phyloP scores from a whole-genome alignment of 495 filamentous ascomycete species.

The Apiosordaria backusii region DNA sequence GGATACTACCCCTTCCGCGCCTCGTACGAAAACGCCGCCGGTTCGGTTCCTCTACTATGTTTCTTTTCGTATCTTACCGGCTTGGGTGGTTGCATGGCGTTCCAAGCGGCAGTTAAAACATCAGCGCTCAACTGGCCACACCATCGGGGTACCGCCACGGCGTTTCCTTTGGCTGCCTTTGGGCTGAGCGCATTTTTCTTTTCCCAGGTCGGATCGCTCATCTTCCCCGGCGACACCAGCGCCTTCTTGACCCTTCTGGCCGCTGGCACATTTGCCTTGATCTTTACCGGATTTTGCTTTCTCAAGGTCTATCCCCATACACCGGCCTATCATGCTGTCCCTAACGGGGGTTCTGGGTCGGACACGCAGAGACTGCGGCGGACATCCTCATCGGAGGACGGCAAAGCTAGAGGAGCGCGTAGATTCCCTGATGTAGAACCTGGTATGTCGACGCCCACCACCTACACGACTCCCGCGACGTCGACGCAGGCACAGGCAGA shows the following conservation, averaged over 20 bases:
- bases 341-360: constrained; percentile 39
- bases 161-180: constrained; percentile 87
- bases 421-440: constrained; percentile 52
- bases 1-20: constrained; percentile 80
- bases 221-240: constrained; percentile 81
- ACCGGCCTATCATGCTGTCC: constrained; percentile 63
- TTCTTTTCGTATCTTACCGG: constrained; percentile 83
- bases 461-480: constrained; percentile 30
- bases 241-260: constrained; percentile 77
- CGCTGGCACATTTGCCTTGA: constrained; percentile 70
- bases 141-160: constrained; percentile 89
- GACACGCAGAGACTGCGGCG: constrained; percentile 61
- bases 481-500: constrained; percentile 5
- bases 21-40: constrained; percentile 59
- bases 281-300: constrained; percentile 74
- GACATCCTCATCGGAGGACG: constrained; percentile 54
- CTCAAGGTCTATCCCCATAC: constrained; percentile 67
- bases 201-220: constrained; percentile 66
- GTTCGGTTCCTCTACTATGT: constrained; percentile 67
- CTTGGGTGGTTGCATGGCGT: constrained; percentile 81
- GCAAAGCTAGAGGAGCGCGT: constrained; percentile 29
- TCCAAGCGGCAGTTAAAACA: constrained; percentile 78
- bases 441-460: constrained; percentile 59
- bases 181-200: constrained; percentile 97
- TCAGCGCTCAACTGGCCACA: constrained; percentile 91